A percentile compares a stretch with the other conserved stretches of the same genome.
These are phyloP conservation scores for Hymenoscyphus scutula DNA, from an alignment of 2,329 filamentous ascomycete species.

Conservation along the genomic window DNA sequence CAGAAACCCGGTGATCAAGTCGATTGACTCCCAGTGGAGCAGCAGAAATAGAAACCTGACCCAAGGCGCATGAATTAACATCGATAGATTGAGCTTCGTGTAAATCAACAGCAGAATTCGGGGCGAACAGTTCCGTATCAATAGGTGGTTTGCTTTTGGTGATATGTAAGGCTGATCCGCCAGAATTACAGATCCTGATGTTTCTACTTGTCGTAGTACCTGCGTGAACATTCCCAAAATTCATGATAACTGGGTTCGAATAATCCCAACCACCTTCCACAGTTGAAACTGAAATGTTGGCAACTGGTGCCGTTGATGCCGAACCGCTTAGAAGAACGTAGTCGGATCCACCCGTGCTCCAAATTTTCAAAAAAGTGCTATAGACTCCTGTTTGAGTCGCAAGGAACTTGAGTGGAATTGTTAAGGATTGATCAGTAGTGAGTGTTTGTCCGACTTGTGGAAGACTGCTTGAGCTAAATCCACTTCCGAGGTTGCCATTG, in stretches of 20 bases:
- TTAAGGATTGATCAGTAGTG: constrained; percentile 34
- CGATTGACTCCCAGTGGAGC: constrained; percentile 35
- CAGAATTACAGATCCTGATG: constrained; percentile 40
- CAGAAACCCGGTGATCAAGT: constrained; percentile 32
- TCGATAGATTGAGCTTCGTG: constrained; percentile 39
- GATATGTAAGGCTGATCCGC: constrained; percentile 39
- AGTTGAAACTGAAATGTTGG: constrained; percentile 38
- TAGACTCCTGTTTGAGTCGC: constrained; percentile 36
- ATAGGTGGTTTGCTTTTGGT: constrained; percentile 41
- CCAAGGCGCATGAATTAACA: constrained; percentile 34
- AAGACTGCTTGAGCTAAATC: constrained; percentile 35
- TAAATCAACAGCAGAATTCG: constrained; percentile 36
- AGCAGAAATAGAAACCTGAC: constrained; percentile 36
- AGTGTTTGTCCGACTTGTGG: constrained; percentile 35
- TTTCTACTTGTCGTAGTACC: constrained; percentile 33
- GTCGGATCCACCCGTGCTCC: constrained; percentile 38
- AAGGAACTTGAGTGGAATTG: constrained; percentile 38
- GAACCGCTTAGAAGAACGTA: constrained; percentile 37
- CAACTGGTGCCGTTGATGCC: constrained; percentile 38
- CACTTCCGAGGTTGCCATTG: constrained; percentile 34
- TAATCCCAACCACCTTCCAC: constrained; percentile 38
- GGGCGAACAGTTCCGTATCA: constrained; percentile 36
- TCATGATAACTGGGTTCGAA: constrained; percentile 27
- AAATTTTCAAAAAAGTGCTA: constrained; percentile 38
- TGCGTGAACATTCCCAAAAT: constrained; percentile 38